phyloP scores from a whole-genome alignment of 208 protist species.

The Trypanosoma congolense region DNA sequence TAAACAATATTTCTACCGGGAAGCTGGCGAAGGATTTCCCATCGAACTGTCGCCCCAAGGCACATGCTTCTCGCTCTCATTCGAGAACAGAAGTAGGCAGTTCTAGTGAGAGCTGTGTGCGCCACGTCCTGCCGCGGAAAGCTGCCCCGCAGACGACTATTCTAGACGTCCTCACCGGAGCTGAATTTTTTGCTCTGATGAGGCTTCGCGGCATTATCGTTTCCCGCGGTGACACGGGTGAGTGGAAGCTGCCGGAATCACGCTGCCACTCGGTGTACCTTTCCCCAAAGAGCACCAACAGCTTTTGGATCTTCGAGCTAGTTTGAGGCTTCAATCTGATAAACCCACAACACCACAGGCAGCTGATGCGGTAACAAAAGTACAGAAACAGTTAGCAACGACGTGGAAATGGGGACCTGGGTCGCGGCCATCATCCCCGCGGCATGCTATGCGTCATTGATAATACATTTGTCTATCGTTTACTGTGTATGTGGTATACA shows the following conservation, averaged over 20 bases:
- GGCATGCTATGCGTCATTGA: no score
- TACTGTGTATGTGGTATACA: no score
- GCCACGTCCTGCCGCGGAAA: constrained; percentile 5
- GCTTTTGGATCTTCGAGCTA: constrained; percentile 50
- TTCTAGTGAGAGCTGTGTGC: neutral
- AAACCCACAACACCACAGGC: neutral
- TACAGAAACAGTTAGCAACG: no score
- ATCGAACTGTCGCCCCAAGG: no score
- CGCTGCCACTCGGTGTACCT: constrained; percentile 67
- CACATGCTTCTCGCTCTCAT: no score
- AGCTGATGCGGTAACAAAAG: neutral
- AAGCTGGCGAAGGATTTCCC: no score
- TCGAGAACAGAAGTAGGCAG: no score
- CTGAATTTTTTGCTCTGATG: constrained; percentile 73
- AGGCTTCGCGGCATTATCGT: constrained; percentile 70
- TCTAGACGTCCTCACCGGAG: constrained; percentile 47
- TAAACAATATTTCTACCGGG: no score
- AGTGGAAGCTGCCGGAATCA: constrained; percentile 35
- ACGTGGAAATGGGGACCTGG: no score
- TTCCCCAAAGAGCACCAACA: constrained; percentile 57
- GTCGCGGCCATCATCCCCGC: no score
- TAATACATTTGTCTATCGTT: no score
- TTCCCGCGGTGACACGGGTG: constrained; percentile 53
- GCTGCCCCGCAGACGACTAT: constrained; percentile 36
- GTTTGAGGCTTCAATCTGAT: constrained; percentile 8